These are phyloP conservation scores for Anisogramma anomala DNA, from an alignment of 2,329 filamentous ascomycete genomes.

Conservation along the genomic window DNA sequence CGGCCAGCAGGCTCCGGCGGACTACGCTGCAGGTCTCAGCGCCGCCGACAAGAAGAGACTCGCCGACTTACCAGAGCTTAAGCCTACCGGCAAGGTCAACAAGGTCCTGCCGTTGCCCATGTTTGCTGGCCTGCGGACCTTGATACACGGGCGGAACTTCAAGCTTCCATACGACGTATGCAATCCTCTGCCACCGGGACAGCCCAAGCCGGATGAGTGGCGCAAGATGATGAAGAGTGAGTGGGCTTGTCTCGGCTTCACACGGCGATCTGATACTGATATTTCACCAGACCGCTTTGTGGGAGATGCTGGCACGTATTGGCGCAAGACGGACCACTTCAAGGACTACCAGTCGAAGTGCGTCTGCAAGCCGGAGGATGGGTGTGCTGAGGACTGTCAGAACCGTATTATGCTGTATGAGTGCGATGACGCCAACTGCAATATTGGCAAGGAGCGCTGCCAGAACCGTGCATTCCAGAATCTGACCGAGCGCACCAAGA, in stretches of 20 bases:
- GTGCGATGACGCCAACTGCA: slow-evolving; percentile 84
- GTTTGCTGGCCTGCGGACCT: slow-evolving; percentile 59
- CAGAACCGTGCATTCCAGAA: slow-evolving; percentile 80
- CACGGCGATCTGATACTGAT: slow-evolving; percentile 11
- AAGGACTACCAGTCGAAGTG: slow-evolving; percentile 68
- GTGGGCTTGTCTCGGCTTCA: slow-evolving; percentile 21
- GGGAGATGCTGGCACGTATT: slow-evolving; percentile 66
- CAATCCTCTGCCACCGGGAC: slow-evolving; percentile 70
- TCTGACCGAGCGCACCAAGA: slow-evolving; percentile 61
- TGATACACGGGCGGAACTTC: slow-evolving; percentile 69
- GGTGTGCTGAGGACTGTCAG: slow-evolving; percentile 81
- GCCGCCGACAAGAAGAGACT: slow-evolving; percentile 40
- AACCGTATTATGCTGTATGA: slow-evolving; percentile 97
- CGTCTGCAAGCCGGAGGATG: slow-evolving; percentile 63
- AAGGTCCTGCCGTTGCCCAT: slow-evolving; percentile 62
- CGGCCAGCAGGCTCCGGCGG: slow-evolving; percentile 54
- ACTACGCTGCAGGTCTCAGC: slow-evolving; percentile 37
- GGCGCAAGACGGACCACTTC: slow-evolving; percentile 67
- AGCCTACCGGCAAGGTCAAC: slow-evolving; percentile 37
- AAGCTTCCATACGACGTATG: slow-evolving; percentile 85
- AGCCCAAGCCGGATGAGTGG: slow-evolving; percentile 90
- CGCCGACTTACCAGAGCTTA: slow-evolving; percentile 34
- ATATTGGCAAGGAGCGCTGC: slow-evolving; percentile 60
- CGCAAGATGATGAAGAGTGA: slow-evolving; percentile 82
- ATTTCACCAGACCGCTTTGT: slow-evolving; percentile 65